Evolutionary conservation across 176 grass and related monocot species (phyloP).

Genomic region (Zizania latifolia): DNA sequence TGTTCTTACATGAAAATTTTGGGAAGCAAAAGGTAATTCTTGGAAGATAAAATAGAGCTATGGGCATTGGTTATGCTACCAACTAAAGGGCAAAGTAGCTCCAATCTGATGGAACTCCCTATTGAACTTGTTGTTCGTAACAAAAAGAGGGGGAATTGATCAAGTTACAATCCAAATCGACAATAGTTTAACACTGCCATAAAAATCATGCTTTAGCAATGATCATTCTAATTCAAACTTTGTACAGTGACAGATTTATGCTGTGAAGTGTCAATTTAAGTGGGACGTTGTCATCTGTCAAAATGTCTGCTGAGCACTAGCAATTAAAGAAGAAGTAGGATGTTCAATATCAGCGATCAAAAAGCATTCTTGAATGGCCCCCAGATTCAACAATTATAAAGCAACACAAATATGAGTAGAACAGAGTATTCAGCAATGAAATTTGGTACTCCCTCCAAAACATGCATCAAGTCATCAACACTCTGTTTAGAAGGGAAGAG

Average conservation of each 20-base stretch:
- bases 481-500: background rate
- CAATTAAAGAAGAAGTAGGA: background rate
- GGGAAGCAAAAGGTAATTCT: background rate
- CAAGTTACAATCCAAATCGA: background rate
- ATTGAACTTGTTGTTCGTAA: background rate
- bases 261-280: background rate
- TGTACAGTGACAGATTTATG: background rate
- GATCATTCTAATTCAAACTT: background rate
- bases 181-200: background rate
- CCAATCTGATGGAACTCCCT: background rate
- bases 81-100: background rate
- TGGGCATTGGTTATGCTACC: background rate
- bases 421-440: background rate
- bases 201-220: conserved; percentile 4
- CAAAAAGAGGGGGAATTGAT: background rate
- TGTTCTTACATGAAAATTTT: conserved; percentile 1
- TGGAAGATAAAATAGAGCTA: conserved; percentile 9
- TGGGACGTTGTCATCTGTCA: background rate
- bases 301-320: background rate
- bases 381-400: conserved; percentile 41
- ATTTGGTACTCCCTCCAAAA: background rate
- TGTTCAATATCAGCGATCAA: background rate
- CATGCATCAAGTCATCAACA: background rate
- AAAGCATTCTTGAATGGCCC: background rate
- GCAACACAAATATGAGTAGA: background rate